Evolutionary conservation across 2,329 filamentous ascomycete genomes (phyloP).

Genomic region (Fusarium haematococcum): DNA sequence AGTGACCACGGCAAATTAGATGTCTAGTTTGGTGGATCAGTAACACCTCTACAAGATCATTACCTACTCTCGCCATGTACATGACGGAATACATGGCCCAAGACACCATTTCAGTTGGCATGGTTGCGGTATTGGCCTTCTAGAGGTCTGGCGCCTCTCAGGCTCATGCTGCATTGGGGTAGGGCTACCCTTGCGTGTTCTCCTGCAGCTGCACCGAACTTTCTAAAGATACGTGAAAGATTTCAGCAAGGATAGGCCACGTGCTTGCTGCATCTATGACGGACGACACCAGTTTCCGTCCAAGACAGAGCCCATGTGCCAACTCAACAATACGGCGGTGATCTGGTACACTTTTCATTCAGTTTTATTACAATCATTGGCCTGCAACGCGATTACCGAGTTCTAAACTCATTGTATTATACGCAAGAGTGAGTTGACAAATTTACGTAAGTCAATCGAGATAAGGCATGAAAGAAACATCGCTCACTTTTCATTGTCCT

Average conservation of each 20-base stretch:
- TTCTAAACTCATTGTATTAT: rapidly evolving
- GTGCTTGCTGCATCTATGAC: not conserved
- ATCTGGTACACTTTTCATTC: not conserved
- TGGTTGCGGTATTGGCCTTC: not conserved
- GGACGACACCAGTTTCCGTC: not conserved
- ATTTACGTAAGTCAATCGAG: not conserved
- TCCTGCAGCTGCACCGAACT: not conserved
- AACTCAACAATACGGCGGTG: rapidly evolving
- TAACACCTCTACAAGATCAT: not conserved
- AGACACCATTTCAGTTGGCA: not conserved
- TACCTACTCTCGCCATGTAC: not conserved
- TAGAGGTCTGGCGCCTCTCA: not conserved
- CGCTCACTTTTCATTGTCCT: not conserved
- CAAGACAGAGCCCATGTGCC: not conserved
- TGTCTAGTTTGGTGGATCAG: not conserved
- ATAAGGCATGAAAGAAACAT: not conserved
- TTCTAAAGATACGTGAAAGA: not conserved
- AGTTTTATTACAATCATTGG: not conserved
- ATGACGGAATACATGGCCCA: not conserved
- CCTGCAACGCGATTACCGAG: too few species aligned
- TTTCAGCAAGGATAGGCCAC: not conserved
- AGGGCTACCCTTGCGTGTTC: not conserved
- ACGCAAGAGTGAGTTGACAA: not conserved
- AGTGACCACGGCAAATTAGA: not conserved
- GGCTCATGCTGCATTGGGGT: not conserved